Conservation (phyloP, 1,139 yeast species). For the Scheffersomyces stambukii region DNA sequence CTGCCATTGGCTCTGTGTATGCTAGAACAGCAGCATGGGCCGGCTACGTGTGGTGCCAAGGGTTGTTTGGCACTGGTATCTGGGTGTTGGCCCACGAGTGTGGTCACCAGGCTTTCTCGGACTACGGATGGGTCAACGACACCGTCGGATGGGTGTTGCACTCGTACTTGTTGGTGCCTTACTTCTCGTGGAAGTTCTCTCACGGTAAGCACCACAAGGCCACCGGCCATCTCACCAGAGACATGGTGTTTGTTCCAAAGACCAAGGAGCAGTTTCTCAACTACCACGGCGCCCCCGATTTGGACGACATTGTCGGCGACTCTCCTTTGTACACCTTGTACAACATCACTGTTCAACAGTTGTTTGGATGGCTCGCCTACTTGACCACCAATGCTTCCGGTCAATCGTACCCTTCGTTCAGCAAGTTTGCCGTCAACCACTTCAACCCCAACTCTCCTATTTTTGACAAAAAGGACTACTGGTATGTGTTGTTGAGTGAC, state of each 20-base stretch:
- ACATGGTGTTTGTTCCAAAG: constrained; percentile 58
- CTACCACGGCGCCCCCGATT: constrained; percentile 20
- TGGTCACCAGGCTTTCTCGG: constrained; percentile 62
- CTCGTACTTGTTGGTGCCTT: constrained; percentile 55
- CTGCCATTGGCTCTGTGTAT: constrained; percentile 38
- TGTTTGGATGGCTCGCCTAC: constrained; percentile 51
- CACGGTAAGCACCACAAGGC: constrained; percentile 65
- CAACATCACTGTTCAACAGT: constrained; percentile 46
- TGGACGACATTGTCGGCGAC: constrained; percentile 50
- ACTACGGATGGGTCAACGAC: constrained; percentile 53
- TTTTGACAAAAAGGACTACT: constrained; percentile 52
- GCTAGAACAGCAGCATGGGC: constrained; percentile 58
- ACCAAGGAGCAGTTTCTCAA: constrained; percentile 43
- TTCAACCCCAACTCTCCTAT: constrained; percentile 52
- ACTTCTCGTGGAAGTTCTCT: constrained; percentile 58
- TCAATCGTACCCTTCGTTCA: constrained; percentile 38
- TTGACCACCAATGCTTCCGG: constrained; percentile 52
- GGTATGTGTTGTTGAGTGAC: constrained; percentile 52
- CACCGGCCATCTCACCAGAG: constrained; percentile 57
- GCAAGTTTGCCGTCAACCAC: constrained; percentile 35
- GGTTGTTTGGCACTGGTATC: constrained; percentile 49
- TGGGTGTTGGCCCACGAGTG: constrained; percentile 68
- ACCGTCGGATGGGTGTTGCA: constrained; percentile 58
- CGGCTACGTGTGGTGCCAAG: constrained; percentile 38
- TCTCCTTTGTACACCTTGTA: constrained; percentile 49